Evolutionary conservation across 2,329 filamentous ascomycete genomes (phyloP).

Genomic region (Pseudonectria buxi): DNA sequence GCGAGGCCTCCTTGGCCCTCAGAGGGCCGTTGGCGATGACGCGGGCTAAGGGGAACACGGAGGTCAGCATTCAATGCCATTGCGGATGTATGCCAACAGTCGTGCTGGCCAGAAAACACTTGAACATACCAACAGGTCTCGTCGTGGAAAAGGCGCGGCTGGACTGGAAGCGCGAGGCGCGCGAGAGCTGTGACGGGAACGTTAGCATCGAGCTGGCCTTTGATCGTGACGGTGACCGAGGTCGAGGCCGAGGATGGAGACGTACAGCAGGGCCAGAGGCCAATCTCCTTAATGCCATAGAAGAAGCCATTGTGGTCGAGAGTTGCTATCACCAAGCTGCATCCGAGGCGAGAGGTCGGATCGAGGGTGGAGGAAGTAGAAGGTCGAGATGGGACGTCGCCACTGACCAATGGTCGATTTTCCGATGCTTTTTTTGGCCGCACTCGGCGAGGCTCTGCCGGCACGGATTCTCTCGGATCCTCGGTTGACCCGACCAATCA

Average conservation of each 20-base stretch:
- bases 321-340: constrained; percentile 24
- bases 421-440: constrained; percentile 19
- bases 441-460: constrained; percentile 18
- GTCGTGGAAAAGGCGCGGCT: constrained; percentile 78
- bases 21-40: constrained; percentile 82
- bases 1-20: constrained; percentile 86
- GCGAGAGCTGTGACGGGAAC: constrained; percentile 48
- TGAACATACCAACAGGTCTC: constrained; percentile 62
- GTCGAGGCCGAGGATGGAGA: constrained; percentile 17
- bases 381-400: constrained; percentile 5
- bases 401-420: constrained; percentile 18
- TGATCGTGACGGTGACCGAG: too few species aligned
- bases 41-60: constrained; percentile 48
- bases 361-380: constrained; percentile 17
- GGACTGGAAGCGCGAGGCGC: constrained; percentile 55
- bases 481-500: constrained; percentile 32
- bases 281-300: constrained; percentile 58
- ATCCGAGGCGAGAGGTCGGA: constrained; percentile 25
- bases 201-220: constrained; percentile 16
- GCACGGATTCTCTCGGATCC: constrained; percentile 26
- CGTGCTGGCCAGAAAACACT: too few species aligned
- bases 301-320: constrained; percentile 48
- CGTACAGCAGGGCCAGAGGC: constrained; percentile 50
- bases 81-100: not conserved
- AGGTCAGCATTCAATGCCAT: constrained; percentile 12